Evolutionary conservation across 2,329 filamentous ascomycete genomes (phyloP).

Genomic region (Calonectria montana): DNA sequence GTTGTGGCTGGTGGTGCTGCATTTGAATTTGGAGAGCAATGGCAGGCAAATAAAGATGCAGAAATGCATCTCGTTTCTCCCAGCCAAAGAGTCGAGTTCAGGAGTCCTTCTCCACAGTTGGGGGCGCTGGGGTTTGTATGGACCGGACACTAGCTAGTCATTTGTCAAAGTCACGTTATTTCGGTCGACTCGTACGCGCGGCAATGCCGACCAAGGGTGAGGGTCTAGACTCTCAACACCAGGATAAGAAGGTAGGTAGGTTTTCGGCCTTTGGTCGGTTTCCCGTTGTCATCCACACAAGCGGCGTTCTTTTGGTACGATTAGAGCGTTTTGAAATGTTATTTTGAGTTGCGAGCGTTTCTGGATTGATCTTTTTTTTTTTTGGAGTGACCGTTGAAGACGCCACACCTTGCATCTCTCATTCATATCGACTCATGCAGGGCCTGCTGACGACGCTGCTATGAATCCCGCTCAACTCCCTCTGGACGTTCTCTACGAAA

Average conservation of each 20-base stretch:
- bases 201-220: background rate
- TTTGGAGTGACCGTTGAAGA: background rate
- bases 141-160: background rate
- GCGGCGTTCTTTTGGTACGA: background rate
- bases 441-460: background rate
- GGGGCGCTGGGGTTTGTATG: background rate
- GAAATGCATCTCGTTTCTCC: background rate
- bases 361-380: background rate
- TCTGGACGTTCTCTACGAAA: constrained; percentile 15
- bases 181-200: background rate
- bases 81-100: background rate
- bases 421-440: background rate
- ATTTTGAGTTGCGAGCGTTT: background rate
- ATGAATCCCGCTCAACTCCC: constrained; percentile 11
- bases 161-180: background rate
- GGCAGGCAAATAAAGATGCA: background rate
- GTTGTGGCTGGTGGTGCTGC: too few species aligned
- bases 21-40: too few species aligned
- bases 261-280: background rate
- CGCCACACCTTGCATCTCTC: background rate
- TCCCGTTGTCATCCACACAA: background rate
- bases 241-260: background rate
- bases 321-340: background rate
- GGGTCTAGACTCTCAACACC: background rate
- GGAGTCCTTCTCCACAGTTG: background rate